Conservation (phyloP, 441 rosid species). For the Kokia cookei region DNA sequence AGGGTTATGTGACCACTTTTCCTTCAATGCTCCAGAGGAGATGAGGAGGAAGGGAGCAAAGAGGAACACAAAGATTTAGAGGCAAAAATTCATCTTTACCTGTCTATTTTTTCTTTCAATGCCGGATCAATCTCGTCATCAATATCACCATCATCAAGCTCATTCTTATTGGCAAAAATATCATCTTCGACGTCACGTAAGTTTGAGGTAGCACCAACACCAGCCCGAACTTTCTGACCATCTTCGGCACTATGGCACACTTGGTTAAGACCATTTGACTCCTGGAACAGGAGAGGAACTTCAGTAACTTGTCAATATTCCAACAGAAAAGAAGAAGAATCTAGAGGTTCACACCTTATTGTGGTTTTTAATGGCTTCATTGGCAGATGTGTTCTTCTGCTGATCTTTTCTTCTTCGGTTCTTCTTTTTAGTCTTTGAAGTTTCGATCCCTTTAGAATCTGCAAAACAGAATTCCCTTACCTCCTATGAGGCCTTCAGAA, state of each 20-base stretch:
- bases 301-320: constrained; percentile 8
- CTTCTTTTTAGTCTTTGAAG: constrained; percentile 76
- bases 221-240: constrained; percentile 27
- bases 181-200: constrained; percentile 32
- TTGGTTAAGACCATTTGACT: constrained; percentile 30
- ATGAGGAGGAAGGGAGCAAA: background rate
- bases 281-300: constrained; percentile 34
- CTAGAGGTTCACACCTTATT: constrained; percentile 33
- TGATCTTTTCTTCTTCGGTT: constrained; percentile 60
- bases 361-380: constrained; percentile 27
- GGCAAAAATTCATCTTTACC: constrained; percentile 36
- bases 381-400: constrained; percentile 30
- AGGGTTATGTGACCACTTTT: background rate
- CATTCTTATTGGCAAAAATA: constrained; percentile 39
- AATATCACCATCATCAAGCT: constrained; percentile 61
- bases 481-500: constrained; percentile 33
- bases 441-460: constrained; percentile 64
- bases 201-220: constrained; percentile 33
- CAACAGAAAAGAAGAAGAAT: constrained; percentile 14
- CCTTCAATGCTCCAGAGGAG: background rate
- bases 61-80: background rate
- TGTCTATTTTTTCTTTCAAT: constrained; percentile 71
- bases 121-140: constrained; percentile 95
- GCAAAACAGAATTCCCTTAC: constrained; percentile 36
- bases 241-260: constrained; percentile 26